Evolutionary conservation across 73 alveolate species (phyloP).

Genomic region (Paramecium biaurelia): DNA sequence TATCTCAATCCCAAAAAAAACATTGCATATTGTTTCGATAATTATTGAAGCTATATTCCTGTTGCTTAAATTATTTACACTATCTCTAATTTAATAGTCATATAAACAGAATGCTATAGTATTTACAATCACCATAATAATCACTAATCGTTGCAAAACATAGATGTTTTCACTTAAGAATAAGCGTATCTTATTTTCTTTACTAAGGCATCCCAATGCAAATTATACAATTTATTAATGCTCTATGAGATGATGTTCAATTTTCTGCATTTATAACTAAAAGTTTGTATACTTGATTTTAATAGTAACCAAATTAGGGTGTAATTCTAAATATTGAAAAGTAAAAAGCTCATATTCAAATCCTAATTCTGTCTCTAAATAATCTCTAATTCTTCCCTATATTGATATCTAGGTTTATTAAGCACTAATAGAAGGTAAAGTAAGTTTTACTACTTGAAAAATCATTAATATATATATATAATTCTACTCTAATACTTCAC

Average conservation of each 20-base stretch:
- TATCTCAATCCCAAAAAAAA: slow-evolving; percentile 25
- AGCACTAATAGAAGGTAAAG: background rate
- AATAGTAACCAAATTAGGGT: slow-evolving; percentile 32
- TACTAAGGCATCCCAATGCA: slow-evolving; percentile 17
- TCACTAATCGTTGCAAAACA: background rate
- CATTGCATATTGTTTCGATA: slow-evolving; percentile 31
- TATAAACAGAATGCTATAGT: slow-evolving; percentile 34
- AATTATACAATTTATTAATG: background rate
- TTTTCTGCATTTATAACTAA: background rate
- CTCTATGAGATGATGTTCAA: background rate
- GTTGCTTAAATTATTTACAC: background rate
- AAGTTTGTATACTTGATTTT: slow-evolving; percentile 9
- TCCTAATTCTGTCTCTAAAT: slow-evolving; percentile 43
- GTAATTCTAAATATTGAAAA: slow-evolving; percentile 47
- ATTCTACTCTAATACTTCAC: background rate
- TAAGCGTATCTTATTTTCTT: background rate
- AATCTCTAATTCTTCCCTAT: background rate
- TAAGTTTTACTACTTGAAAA: slow-evolving; percentile 5
- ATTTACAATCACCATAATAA: slow-evolving; percentile 5
- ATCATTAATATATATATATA: slow-evolving; percentile 32
- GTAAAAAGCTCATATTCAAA: slow-evolving; percentile 16
- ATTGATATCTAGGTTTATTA: background rate
- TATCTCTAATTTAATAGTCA: slow-evolving; percentile 31
- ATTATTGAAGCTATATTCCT: background rate
- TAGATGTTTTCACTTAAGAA: background rate